Base-by-base conservation (phyloP, 169 alveolate genomes). In the Cryptosporidium tyzzeri region DNA sequence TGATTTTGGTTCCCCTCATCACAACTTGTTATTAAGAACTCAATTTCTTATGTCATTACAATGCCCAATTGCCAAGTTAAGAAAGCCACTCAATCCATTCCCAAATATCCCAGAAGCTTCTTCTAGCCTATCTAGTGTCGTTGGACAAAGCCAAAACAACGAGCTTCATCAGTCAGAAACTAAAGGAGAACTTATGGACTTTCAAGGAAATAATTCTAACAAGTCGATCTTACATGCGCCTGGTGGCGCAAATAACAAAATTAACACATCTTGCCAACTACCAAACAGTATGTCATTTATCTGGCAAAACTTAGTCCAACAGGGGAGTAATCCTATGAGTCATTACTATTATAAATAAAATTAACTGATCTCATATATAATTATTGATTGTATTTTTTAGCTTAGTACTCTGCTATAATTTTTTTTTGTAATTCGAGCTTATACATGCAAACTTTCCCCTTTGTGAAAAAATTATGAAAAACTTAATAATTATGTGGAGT, bases 1-100 rank as follows among this genome's bases (percentile, higher is more conserved):
- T 23, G 89, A 80, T 48, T 80, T 80, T 65, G 89, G 89, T 5
- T 80, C 80, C 2, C 89, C 89, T n/a, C 89, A 80, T 39, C 89
- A 80, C 51, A 80, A 65, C 59, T 35, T 80, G 29, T 45, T 80
- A 33, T 45, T 80, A 33, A 59, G 89, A 44, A 80, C 89, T 14
- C 89, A 80, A 80, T 80, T 80, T 37, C 55, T 80, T 37, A 80
- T 80, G 89, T 59, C 89, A 23, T 29, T 80, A 12, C 89, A 80
- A 48, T 80, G 80, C 35, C 89, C 89, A 21, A 61, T 80, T 39
- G 89, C 89, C 29, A 80, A 80, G 41, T 41, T 80, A 8, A 61
- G 89, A 18, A 80, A 80, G 16, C 89, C 89, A 18, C 67, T 80
- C 7, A 80, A 65, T 44, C 89, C 89, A 44, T 80, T 80, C 37